A percentile compares a stretch with the other conserved stretches of the same genome.
Evolutionary conservation across 441 rosid species (phyloP).

Genomic region (Lagerstroemia fauriei): DNA sequence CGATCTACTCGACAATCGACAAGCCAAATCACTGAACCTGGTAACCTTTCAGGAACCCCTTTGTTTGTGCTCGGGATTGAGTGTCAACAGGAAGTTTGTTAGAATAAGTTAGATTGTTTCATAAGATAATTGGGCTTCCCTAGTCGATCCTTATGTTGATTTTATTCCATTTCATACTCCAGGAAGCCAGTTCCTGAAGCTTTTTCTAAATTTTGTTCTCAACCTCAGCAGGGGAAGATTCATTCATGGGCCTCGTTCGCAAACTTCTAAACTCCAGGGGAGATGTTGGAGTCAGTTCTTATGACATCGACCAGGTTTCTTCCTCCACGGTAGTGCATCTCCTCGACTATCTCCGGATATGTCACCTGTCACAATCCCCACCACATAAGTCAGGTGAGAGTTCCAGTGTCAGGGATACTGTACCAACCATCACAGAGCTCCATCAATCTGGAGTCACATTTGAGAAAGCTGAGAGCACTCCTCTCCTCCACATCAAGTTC

Average conservation of each 20-base stretch:
- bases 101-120: no score
- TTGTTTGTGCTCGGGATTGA: no score
- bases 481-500: no score
- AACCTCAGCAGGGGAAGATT: background rate
- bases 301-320: background rate
- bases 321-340: background rate
- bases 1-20: background rate
- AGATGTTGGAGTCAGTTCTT: background rate
- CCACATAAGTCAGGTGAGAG: no score
- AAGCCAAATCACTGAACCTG: background rate
- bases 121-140: background rate
- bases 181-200: background rate
- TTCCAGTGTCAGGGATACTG: no score
- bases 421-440: background rate
- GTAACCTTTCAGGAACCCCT: no score
- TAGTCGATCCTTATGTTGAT: background rate
- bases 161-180: background rate
- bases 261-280: background rate
- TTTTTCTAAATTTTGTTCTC: background rate
- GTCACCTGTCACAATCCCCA: background rate
- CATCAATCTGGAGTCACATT: no score
- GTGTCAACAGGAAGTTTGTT: no score
- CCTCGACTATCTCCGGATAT: background rate
- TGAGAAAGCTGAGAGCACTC: no score
- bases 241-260: background rate